Conservation (phyloP, 108 stramenopile genomes). For the Skeletonema marinoi region DNA sequence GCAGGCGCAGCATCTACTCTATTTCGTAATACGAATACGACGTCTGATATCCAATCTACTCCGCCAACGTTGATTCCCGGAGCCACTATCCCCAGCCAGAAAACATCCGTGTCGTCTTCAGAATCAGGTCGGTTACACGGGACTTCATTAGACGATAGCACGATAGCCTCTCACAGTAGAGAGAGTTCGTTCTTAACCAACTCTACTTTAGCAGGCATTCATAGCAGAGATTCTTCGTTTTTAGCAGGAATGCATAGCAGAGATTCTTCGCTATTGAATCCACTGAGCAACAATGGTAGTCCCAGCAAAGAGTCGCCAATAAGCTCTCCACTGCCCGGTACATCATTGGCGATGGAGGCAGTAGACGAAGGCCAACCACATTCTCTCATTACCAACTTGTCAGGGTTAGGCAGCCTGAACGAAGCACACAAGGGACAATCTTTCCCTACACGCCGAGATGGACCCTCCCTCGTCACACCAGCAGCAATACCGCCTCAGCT, state of each 20-base stretch:
- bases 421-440: not conserved
- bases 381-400: not conserved
- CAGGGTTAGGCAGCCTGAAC: not conserved
- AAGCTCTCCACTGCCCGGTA: not conserved
- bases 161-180: conserved; percentile 29
- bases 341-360: not conserved
- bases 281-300: not conserved
- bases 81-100: not conserved
- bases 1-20: conserved; percentile 17
- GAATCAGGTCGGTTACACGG: not conserved
- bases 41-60: not conserved
- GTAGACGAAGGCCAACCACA: not conserved
- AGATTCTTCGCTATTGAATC: conserved; percentile 1
- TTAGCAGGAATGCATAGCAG: conserved; percentile 10
- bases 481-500: not conserved
- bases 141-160: not conserved
- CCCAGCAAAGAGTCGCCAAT: not conserved
- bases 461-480: not conserved
- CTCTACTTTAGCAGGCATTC: conserved; percentile 18
- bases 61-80: not conserved
- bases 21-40: conserved; percentile 15
- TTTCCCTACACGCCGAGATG: not conserved
- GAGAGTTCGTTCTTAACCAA: conserved; percentile 40
- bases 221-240: conserved; percentile 44
- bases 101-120: not conserved